Conservation (phyloP, 176 grass and related monocot genomes). For the Ananas comosus region DNA sequence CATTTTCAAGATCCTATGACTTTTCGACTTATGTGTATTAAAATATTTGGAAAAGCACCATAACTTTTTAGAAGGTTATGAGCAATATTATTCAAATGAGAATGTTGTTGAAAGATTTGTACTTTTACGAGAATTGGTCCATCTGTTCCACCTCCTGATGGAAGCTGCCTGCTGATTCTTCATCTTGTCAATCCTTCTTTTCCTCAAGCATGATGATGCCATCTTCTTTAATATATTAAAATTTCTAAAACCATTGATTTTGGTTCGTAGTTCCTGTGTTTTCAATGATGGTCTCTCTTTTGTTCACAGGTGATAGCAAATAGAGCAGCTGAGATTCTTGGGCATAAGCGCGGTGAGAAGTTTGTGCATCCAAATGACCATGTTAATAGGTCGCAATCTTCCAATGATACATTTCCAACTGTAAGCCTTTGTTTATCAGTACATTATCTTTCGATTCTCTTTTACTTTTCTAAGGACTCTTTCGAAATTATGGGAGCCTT, state of each 20-base stretch:
- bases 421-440: constrained; percentile 36
- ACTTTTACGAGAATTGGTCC: no score
- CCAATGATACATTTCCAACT: constrained; percentile 98
- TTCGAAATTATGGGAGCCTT: no score
- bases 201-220: not conserved
- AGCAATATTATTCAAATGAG: no score
- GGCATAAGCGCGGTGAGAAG: constrained; percentile 79
- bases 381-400: constrained; percentile 94
- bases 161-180: no score
- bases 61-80: no score
- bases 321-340: constrained; percentile 92
- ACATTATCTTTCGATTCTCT: not conserved
- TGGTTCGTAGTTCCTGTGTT: not conserved
- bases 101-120: no score
- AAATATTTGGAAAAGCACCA: no score
- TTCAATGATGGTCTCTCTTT: constrained; percentile 6
- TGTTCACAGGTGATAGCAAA: constrained; percentile 84
- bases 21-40: no score
- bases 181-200: no score
- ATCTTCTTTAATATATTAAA: not conserved
- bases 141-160: no score
- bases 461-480: no score
- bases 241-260: not conserved
- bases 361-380: constrained; percentile 98
- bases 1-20: no score